Evolutionary conservation across 176 grass and related monocot species (phyloP).

Genomic region (Secale cereale): DNA sequence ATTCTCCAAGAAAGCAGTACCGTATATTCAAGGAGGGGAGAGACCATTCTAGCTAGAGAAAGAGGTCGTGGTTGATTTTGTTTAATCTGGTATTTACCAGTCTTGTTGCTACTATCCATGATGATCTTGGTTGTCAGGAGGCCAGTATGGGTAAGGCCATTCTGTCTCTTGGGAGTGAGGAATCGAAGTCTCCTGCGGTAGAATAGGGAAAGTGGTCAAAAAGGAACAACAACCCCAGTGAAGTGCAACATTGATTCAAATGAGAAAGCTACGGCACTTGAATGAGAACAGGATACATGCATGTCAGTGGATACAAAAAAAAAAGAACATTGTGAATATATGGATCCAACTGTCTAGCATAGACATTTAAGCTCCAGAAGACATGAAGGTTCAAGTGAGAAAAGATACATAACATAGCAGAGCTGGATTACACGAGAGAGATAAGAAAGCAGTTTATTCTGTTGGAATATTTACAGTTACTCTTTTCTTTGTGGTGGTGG

Average conservation of each 20-base stretch:
- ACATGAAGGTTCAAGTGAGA: not conserved
- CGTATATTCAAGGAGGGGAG: slow-evolving; percentile 36
- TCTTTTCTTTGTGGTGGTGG: too few relatives aligned
- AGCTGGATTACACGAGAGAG: not conserved
- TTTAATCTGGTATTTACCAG: slow-evolving; percentile 39
- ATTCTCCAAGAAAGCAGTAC: slow-evolving; percentile 50
- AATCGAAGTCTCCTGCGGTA: slow-evolving; percentile 76
- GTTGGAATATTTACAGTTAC: not conserved
- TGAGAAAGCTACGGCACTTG: slow-evolving; percentile 9
- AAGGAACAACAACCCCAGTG: slow-evolving; percentile 34
- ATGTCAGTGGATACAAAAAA: not conserved
- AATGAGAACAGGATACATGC: slow-evolving; percentile 18
- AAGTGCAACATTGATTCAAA: slow-evolving; percentile 24
- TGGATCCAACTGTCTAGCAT: not conserved
- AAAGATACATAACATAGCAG: not conserved
- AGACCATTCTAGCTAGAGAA: slow-evolving; percentile 39
- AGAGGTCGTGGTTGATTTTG: slow-evolving; percentile 44
- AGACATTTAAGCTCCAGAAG: not conserved
- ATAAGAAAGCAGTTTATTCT: not conserved
- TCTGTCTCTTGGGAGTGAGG: slow-evolving; percentile 95
- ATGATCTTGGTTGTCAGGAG: slow-evolving; percentile 95
- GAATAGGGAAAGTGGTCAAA: slow-evolving; percentile 40
- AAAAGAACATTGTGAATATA: not conserved
- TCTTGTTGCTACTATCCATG: slow-evolving; percentile 80
- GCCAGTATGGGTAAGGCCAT: slow-evolving; percentile 93